These are phyloP conservation scores for Isoetes taiwanensis DNA, from an alignment of 75 land plant species.

Conservation along the genomic window DNA sequence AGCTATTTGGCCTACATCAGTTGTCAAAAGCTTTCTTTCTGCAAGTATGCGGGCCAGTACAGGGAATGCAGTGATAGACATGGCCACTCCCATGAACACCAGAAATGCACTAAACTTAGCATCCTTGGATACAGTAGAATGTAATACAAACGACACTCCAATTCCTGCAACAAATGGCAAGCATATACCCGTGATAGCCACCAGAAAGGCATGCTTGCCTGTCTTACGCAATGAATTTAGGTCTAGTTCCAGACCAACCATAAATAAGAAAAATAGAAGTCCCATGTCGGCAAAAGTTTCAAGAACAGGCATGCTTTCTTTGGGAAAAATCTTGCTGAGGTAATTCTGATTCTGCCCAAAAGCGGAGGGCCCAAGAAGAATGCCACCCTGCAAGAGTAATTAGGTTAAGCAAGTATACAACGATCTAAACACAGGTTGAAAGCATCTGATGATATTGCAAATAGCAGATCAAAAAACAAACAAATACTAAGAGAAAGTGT, in stretches of 20 bases:
- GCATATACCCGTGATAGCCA: too few relatives aligned
- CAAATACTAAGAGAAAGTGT: too few relatives aligned
- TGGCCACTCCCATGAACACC: constrained; percentile 79
- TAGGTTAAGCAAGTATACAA: too few relatives aligned
- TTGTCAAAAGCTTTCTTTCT: constrained; percentile 75
- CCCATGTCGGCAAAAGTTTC: constrained; percentile 1
- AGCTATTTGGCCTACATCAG: constrained; percentile 50
- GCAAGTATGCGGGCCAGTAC: constrained; percentile 81
- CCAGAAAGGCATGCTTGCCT: too few relatives aligned
- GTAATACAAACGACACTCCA: constrained; percentile 42
- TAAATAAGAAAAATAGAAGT: not conserved
- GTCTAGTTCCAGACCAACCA: constrained; percentile 7
- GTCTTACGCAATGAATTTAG: not conserved
- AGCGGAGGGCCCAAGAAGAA: not conserved
- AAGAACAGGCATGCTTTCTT: not conserved
- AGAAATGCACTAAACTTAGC: constrained; percentile 30
- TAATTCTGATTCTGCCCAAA: not conserved
- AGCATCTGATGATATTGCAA: too few relatives aligned
- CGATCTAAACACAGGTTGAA: too few relatives aligned
- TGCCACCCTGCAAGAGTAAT: not conserved
- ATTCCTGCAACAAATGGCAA: too few relatives aligned
- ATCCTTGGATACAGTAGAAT: not conserved
- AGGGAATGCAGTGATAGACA: constrained; percentile 83
- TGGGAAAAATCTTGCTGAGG: not conserved
- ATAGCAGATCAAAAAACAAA: too few relatives aligned